A percentile compares a stretch with the other conserved stretches of the same genome.
Conservation (phyloP, 305 asterid genomes). For the Rubia balearica region DNA sequence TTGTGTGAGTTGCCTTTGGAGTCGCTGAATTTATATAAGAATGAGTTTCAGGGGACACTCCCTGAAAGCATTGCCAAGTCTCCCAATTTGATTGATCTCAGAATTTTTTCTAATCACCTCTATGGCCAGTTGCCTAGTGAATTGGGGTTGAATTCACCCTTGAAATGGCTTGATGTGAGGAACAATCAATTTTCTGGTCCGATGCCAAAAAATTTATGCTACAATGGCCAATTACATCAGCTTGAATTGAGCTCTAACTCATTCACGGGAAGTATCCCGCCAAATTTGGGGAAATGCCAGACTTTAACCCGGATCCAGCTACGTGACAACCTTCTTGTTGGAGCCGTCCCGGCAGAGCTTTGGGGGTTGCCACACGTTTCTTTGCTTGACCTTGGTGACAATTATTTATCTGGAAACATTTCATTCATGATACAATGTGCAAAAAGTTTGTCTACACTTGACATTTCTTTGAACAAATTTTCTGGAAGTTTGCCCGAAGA, state of each 20-base stretch:
- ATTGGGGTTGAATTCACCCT: conserved; percentile 62
- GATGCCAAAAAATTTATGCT: conserved; percentile 55
- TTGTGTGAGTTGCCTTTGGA: conserved; percentile 62
- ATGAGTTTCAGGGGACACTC: conserved; percentile 50
- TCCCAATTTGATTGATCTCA: conserved; percentile 50
- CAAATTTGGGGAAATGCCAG: conserved; percentile 44
- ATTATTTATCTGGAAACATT: conserved; percentile 54
- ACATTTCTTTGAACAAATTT: conserved; percentile 45
- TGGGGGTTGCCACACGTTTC: conserved; percentile 72
- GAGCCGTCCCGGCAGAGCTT: conserved; percentile 51
- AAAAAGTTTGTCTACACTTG: conserved; percentile 40
- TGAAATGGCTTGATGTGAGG: conserved; percentile 46
- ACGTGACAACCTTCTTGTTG: conserved; percentile 36
- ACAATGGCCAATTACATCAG: conserved; percentile 37
- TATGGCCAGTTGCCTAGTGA: conserved; percentile 54
- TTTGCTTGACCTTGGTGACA: conserved; percentile 51
- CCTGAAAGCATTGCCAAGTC: conserved; percentile 63
- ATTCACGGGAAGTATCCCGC: conserved; percentile 57
- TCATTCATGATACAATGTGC: conserved; percentile 50
- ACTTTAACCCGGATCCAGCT: conserved; percentile 49
- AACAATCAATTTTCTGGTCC: conserved; percentile 40
- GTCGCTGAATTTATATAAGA: conserved; percentile 54
- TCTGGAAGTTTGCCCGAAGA: conserved; percentile 60
- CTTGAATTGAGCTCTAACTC: conserved; percentile 38
- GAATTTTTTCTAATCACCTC: conserved; percentile 41